Base-by-base conservation (phyloP, 805 yeast species). In the Candida odintsovae region DNA sequence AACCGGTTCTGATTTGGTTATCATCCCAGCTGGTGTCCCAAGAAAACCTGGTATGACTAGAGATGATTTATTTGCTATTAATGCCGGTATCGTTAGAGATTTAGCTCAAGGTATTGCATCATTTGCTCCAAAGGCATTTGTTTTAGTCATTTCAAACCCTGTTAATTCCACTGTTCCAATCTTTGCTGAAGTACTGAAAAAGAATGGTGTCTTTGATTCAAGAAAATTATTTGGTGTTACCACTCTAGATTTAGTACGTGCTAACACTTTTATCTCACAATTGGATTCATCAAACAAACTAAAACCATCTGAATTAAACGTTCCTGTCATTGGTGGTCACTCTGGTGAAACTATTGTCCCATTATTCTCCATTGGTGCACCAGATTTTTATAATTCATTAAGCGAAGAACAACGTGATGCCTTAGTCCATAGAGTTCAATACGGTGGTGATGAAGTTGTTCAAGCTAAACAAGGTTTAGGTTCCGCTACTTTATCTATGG, bases 361-460 rank as follows among this genome's bases (percentile, higher is more conserved):
- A 45, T 74, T 90, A 59, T 60, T 63, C 61, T 46, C 70, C 40
- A 78, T 78, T 68, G 75, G 83, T 58, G 67, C 67, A 62, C 56
- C 57, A 39, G 54, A 58, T 9, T 54, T 55, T 36, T 80, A 80
- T 76, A 72, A 75, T 61, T 59, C 64, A 49, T 70, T 78, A 62
- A 43, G 56, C 39, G 48, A 51, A 28, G 61, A 61, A 25, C 72
- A 75, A 55, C 76, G 72, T 57, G 83, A 80, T 56, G 78, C 82
- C 41, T 77, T 90, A 57, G 79, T 89, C 59, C 76, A 88, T 76
- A 81, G 98, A 70, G 90, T 90, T 56, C 97, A 90, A 72, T 90
- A 85, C 58, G 96, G 95, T 51, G 98, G 98, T 64, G 98, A 90
- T 65, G 97, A 92, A 69, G 96, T 90, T 41, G 98, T 90, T 53